Percentiles rank a stretch among this genome's conserved stretches.
phyloP scores from a whole-genome alignment of 139 green algal species.

The Micractinium sp. region DNA sequence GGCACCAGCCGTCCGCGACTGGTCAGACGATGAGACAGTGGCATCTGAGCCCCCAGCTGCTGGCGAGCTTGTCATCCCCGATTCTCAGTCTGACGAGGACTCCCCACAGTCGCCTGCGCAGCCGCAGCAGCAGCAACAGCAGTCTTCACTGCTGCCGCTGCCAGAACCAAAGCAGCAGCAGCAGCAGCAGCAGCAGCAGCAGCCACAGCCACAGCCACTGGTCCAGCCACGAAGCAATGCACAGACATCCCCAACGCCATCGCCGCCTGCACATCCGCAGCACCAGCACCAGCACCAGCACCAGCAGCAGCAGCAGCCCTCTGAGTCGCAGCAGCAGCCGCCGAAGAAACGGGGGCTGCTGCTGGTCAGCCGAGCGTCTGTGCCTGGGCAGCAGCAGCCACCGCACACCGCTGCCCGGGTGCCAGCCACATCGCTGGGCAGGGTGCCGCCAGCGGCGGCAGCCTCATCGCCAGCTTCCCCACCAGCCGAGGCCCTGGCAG shows the following conservation, averaged over 20 bases:
- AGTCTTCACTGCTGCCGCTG: neutral
- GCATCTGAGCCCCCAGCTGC: neutral
- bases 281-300: neutral
- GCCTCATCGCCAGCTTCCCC: no score
- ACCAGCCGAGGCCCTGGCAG: no score
- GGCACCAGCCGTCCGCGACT: neutral
- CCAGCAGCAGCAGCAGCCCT: neutral
- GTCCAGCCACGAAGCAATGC: neutral
- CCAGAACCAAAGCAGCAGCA: neutral
- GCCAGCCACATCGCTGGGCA: no score
- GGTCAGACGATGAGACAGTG: neutral
- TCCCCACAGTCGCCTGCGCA: neutral
- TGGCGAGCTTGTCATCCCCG: neutral
- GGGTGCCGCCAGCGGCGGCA: no score
- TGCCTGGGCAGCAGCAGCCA: neutral
- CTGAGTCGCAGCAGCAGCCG: neutral
- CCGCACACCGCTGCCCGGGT: no score
- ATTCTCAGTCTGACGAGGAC: neutral
- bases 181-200: neutral
- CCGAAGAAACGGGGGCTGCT: neutral
- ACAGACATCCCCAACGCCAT: neutral
- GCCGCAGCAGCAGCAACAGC: neutral
- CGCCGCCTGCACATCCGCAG: neutral
- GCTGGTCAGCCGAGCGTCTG: slow-evolving; percentile 1
- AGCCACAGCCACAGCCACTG: neutral